Evolutionary conservation across 129 eudicot genomes (phyloP).

Genomic region (Silybum marianum): DNA sequence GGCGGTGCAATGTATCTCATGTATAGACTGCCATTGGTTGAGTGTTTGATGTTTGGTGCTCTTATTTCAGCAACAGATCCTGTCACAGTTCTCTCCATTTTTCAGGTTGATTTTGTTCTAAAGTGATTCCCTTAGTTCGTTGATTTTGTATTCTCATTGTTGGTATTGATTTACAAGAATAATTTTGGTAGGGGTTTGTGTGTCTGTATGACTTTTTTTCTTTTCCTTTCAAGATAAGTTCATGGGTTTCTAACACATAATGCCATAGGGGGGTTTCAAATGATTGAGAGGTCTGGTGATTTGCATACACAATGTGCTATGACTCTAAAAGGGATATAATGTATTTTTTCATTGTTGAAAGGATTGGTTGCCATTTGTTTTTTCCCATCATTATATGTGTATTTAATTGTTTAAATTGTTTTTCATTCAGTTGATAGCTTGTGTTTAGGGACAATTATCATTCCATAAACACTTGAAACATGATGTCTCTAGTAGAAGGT

Average conservation of each 20-base stretch:
- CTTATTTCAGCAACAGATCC: constrained; percentile 99
- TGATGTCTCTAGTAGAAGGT: constrained; percentile 4
- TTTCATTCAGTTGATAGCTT: constrained; percentile 11
- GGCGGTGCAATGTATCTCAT: constrained; percentile 82
- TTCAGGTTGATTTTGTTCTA: constrained; percentile 65
- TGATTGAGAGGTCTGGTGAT: background rate
- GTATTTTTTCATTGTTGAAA: background rate
- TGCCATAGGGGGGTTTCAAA: background rate
- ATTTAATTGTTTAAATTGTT: background rate
- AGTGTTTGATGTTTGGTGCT: constrained; percentile 99
- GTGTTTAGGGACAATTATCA: background rate
- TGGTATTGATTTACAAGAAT: constrained; percentile 8
- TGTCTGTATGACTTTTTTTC: background rate
- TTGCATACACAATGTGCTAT: background rate
- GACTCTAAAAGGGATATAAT: constrained; percentile 1
- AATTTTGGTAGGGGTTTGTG: background rate
- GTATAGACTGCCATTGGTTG: constrained; percentile 89
- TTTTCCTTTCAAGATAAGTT: background rate
- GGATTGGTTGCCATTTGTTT: background rate
- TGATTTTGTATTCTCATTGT: background rate
- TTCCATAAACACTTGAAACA: constrained; percentile 4
- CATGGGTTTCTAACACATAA: background rate
- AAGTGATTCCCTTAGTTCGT: constrained; percentile 1
- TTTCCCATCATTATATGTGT: background rate
- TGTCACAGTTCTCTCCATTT: constrained; percentile 94